These are phyloP conservation scores for Pythium utonaiense DNA, from an alignment of 352 stramenopile species.

Conservation along the genomic window DNA sequence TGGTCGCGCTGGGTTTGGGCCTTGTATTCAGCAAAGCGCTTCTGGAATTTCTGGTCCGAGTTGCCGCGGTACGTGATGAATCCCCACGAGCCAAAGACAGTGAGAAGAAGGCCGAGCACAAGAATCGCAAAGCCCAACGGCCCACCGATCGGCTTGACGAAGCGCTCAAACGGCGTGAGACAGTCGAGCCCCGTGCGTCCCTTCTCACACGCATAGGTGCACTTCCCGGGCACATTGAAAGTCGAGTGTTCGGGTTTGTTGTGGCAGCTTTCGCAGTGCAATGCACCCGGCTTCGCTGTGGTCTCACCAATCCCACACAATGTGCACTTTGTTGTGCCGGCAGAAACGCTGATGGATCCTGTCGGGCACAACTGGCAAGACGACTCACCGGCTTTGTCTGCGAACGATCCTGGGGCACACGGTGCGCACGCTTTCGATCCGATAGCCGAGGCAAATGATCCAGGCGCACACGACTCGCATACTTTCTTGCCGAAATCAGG, in stretches of 20 bases:
- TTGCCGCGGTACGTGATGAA: slow-evolving; percentile 61
- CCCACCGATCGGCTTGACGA: slow-evolving; percentile 78
- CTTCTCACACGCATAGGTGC: slow-evolving; percentile 79
- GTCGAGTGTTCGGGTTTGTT: slow-evolving; percentile 62
- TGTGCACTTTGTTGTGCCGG: slow-evolving; percentile 55
- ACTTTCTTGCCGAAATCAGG: slow-evolving; percentile 61
- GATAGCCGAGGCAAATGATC: slow-evolving; percentile 40
- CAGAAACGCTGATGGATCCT: slow-evolving; percentile 49
- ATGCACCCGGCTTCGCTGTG: slow-evolving; percentile 45
- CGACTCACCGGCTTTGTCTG: slow-evolving; percentile 35
- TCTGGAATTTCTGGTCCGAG: slow-evolving; percentile 33
- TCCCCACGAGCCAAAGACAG: slow-evolving; percentile 65
- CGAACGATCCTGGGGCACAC: slow-evolving; percentile 58
- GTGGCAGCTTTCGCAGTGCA: slow-evolving; percentile 44
- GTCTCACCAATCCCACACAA: slow-evolving; percentile 76
- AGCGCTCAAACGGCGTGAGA: slow-evolving; percentile 77
- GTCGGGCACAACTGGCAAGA: slow-evolving; percentile 52
- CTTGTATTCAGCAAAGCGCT: slow-evolving; percentile 70
- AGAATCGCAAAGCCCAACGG: slow-evolving; percentile 71
- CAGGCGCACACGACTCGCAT: slow-evolving; percentile 57
- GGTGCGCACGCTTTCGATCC: slow-evolving; percentile 54
- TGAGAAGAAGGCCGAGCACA: slow-evolving; percentile 43
- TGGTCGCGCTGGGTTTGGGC: slow-evolving; percentile 69
- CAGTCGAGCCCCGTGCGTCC: slow-evolving; percentile 74
- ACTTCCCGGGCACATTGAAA: slow-evolving; percentile 80